Evolutionary conservation across 164 flowering plant genomes (phyloP).

Genomic region (Annona squamosa): DNA sequence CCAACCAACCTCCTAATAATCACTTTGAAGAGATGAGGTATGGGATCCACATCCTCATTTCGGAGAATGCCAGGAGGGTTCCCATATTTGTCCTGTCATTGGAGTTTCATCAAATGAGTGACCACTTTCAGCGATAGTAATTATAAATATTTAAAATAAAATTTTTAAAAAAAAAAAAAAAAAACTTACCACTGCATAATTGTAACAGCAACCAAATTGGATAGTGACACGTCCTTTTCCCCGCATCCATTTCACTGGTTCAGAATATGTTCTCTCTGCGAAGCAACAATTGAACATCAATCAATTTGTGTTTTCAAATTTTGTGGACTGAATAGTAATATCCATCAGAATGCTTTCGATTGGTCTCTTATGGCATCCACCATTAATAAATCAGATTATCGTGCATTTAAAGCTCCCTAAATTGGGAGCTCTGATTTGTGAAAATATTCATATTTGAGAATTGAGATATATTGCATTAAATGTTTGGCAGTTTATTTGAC

Average conservation of each 20-base stretch:
- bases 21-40: conserved; percentile 77
- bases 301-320: not conserved
- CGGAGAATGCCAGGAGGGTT: conserved; percentile 88
- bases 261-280: conserved; percentile 75
- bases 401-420: no score
- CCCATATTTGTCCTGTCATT: conserved; percentile 74
- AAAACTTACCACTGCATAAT: conserved; percentile 62
- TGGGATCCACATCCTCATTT: conserved; percentile 59
- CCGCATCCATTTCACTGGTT: conserved; percentile 89
- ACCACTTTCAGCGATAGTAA: not conserved
- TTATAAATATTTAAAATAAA: not conserved
- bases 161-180: not conserved
- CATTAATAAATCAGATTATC: no score
- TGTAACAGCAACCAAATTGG: conserved; percentile 97
- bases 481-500: no score
- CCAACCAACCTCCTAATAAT: conserved; percentile 72
- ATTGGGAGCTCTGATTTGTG: no score
- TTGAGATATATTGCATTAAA: no score
- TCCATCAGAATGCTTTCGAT: no score
- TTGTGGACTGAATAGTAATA: no score
- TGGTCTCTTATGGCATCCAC: no score
- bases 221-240: conserved; percentile 93
- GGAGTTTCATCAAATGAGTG: not conserved
- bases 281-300: conserved; percentile 9
- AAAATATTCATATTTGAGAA: no score